Base-by-base conservation (phyloP, 2,329 filamentous ascomycete genomes). In the Pseudogymnoascus sp. region DNA sequence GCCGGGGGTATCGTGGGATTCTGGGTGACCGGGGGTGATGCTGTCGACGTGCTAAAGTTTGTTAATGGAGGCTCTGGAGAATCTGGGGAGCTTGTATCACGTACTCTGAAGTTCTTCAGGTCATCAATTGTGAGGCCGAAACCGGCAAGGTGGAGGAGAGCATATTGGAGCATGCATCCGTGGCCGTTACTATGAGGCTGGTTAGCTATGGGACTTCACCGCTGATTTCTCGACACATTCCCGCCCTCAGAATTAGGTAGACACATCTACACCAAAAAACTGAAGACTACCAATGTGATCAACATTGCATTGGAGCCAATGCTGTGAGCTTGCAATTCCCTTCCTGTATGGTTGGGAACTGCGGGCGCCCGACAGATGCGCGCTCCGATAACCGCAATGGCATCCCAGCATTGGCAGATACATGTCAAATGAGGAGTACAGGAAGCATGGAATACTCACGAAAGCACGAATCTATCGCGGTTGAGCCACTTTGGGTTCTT, bases 121-220 rank as follows among this genome's bases (percentile, higher is more conserved):
- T 97, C 95, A 74, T 99, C 90, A 67, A 99, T 82, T 74, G 85
- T 85, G 71, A 99, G 73, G 68, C 81, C 85, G 78, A 96, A 99
- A 78, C 95, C 95, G 79, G 93, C 96, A 64, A 99, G 84, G 83
- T 99, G 95, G 73, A 99, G 89, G 71, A 99, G 86, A 74, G 93
- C 90, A 88, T 99, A 99, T 78, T 97, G 95, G 66, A 99, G 91
- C 93, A 99, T 96, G 86, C 95, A 99, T 73, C 89, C 95, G 82
- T 99, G 95, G 72, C 95, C 95, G 84, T 99, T 99, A 67, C 93
- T 97, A 72, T 61, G 14, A 59, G 61, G 23, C 53, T 28, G 5
- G 63, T 69, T 65, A 66, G 64, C 67, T 53, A 59, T 18, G 4
- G 44, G 10, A 53, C 46, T 31, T 53, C 46, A 53, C 46, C 46